Percentiles rank a stretch among this genome's conserved stretches.
Conservation (phyloP, 2,329 filamentous ascomycete species). For the Neofusicoccum ribis region DNA sequence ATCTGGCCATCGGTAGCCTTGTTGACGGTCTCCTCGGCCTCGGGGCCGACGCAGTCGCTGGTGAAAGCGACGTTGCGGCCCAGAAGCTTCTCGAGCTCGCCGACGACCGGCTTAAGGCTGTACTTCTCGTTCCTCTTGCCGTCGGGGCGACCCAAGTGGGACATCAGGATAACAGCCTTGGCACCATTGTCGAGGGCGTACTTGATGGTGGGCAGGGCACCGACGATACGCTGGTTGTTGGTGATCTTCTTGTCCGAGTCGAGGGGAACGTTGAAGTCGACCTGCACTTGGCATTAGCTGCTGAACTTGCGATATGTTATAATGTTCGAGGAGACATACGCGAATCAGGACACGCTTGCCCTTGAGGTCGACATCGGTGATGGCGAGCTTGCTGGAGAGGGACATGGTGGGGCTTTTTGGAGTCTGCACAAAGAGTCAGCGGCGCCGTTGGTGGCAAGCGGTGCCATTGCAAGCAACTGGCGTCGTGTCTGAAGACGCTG, state of each 20-base stretch:
- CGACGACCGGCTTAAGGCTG: slow-evolving; percentile 87
- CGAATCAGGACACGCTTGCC: slow-evolving; percentile 97
- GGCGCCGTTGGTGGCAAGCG: not conserved
- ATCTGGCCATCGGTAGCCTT: slow-evolving; percentile 79
- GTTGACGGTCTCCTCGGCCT: slow-evolving; percentile 88
- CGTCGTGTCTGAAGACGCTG: not conserved
- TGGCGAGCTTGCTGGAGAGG: slow-evolving; percentile 97
- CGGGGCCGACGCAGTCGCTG: slow-evolving; percentile 83
- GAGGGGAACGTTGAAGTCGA: slow-evolving; percentile 99
- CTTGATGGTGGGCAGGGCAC: slow-evolving; percentile 93
- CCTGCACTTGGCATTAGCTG: slow-evolving; percentile 53
- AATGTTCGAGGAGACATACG: slow-evolving; percentile 57
- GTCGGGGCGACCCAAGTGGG: slow-evolving; percentile 93
- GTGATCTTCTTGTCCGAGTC: slow-evolving; percentile 91
- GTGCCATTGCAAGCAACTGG: not conserved
- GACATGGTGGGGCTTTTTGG: slow-evolving; percentile 65
- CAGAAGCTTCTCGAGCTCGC: slow-evolving; percentile 88
- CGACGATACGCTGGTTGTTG: slow-evolving; percentile 97
- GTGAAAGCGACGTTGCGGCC: slow-evolving; percentile 83
- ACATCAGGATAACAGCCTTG: slow-evolving; percentile 95
- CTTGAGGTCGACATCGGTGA: slow-evolving; percentile 95
- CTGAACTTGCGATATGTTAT: not conserved
- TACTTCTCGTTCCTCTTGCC: slow-evolving; percentile 89
- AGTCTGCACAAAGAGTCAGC: not conserved
- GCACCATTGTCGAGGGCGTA: slow-evolving; percentile 87